phyloP scores from a whole-genome alignment of 2,329 filamentous ascomycete species.

The Colletotrichum truncatum region DNA sequence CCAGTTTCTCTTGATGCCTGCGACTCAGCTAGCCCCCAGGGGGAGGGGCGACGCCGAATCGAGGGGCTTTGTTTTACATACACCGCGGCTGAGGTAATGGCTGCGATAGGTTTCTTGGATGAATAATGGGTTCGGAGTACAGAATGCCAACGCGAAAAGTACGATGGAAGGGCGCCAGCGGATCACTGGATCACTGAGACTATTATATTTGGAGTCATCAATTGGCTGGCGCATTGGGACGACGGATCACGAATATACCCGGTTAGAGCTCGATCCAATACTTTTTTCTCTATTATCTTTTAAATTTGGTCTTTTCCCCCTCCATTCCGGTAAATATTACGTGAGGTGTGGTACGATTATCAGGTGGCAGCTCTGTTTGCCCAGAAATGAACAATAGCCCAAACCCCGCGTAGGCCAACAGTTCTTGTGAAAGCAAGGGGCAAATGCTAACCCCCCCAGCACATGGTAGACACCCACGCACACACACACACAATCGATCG shows the following conservation, averaged over 20 bases:
- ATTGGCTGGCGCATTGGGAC: constrained; percentile 1
- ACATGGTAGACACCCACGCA: no score
- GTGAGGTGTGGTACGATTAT: background rate
- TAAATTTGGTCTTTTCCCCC: background rate
- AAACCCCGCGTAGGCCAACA: no score
- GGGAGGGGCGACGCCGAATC: background rate
- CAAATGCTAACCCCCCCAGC: no score
- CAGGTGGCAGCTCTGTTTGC: no score
- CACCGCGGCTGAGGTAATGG: background rate
- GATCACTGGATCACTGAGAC: background rate
- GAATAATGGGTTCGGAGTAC: background rate
- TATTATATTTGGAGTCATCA: background rate
- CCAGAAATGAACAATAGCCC: no score
- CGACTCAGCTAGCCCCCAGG: background rate
- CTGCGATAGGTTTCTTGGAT: background rate
- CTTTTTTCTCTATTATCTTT: background rate
- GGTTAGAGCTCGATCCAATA: background rate
- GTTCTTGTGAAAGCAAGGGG: no score
- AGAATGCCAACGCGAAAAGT: background rate
- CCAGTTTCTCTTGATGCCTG: background rate
- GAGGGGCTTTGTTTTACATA: background rate
- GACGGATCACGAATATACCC: constrained; percentile 23
- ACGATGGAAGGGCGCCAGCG: background rate
- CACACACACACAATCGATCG: no score
- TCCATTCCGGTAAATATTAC: background rate